A percentile compares a stretch with the other conserved stretches of the same genome.
These are phyloP conservation scores for Pseudohalonectria lignicola DNA, from an alignment of 2,329 filamentous ascomycete genomes.

Conservation along the genomic window DNA sequence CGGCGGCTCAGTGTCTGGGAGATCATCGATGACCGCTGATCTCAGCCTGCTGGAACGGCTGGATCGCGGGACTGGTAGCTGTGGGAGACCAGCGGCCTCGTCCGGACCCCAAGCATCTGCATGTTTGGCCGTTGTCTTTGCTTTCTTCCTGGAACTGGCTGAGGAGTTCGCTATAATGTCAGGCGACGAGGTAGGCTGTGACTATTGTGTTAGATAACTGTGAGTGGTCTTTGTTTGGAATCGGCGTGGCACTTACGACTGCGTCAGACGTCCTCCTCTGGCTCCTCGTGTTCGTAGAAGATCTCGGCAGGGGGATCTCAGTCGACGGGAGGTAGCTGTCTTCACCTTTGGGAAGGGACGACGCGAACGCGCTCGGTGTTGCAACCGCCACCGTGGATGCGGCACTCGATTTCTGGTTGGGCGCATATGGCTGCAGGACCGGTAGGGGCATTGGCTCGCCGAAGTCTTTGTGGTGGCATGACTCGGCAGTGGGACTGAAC, in stretches of 20 bases:
- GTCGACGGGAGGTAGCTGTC: conserved; percentile 1
- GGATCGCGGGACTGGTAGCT: conserved; percentile 7
- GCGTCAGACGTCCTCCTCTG: conserved; percentile 1
- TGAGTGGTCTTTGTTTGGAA: no score
- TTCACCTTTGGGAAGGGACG: conserved; percentile 6
- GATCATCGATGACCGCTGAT: conserved; percentile 4
- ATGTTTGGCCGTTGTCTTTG: conserved; percentile 6
- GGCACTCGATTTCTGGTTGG: conserved; percentile 15
- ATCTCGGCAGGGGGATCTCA: neutral
- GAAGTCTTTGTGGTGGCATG: no score
- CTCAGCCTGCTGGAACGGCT: conserved; percentile 5
- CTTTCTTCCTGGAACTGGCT: conserved; percentile 2
- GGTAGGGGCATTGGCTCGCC: conserved; percentile 5
- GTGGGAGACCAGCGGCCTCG: conserved; percentile 2
- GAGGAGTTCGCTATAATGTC: conserved; percentile 12
- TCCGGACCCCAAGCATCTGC: conserved; percentile 8
- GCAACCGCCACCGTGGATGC: conserved; percentile 14
- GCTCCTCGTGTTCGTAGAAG: neutral
- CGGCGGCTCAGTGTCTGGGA: neutral
- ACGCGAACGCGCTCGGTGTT: conserved; percentile 20
- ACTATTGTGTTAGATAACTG: neutral
- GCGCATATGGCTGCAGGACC: neutral
- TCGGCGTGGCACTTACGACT: neutral
- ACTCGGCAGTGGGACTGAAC: no score
- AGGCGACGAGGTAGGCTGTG: conserved; percentile 13